A percentile compares a stretch with the other conserved stretches of the same genome.
phyloP scores from a whole-genome alignment of 768 basidiomycete species.

The Heimioporus sp. region DNA sequence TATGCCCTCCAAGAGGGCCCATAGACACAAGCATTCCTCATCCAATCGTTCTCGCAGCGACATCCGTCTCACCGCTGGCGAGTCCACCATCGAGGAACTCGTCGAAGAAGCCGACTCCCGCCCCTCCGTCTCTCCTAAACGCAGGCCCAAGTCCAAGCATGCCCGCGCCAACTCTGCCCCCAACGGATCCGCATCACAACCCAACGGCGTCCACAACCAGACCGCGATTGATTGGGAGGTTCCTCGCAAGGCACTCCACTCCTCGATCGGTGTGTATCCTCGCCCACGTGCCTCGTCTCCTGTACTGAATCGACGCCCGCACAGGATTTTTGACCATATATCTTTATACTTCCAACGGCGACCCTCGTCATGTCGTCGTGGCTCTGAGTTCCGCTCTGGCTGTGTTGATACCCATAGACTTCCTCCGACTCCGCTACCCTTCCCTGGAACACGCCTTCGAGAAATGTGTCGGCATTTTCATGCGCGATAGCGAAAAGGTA shows the following conservation, averaged over 20 bases:
- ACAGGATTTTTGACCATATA: slow-evolving; percentile 64
- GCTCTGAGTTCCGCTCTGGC: slow-evolving; percentile 65
- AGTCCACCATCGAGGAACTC: slow-evolving; percentile 23
- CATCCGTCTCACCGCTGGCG: slow-evolving; percentile 7
- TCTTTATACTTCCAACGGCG: slow-evolving; percentile 50
- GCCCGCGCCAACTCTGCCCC: slow-evolving; percentile 5
- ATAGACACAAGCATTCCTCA: slow-evolving; percentile 19
- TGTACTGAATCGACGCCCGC: background rate
- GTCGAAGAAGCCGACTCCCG: slow-evolving; percentile 21
- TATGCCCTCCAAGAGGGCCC: slow-evolving; percentile 39
- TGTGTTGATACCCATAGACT: slow-evolving; percentile 69
- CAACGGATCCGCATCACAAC: slow-evolving; percentile 6
- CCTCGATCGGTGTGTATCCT: slow-evolving; percentile 74
- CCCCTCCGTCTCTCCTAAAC: slow-evolving; percentile 15
- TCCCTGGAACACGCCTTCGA: slow-evolving; percentile 72
- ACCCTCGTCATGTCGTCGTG: slow-evolving; percentile 52
- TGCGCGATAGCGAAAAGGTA: slow-evolving; percentile 87
- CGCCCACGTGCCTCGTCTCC: slow-evolving; percentile 1
- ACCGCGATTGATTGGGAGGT: slow-evolving; percentile 77
- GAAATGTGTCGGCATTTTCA: slow-evolving; percentile 69
- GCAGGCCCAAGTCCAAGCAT: slow-evolving; percentile 14
- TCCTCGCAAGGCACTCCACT: slow-evolving; percentile 83
- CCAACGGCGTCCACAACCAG: slow-evolving; percentile 7
- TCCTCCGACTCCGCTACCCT: slow-evolving; percentile 66
- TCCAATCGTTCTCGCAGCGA: slow-evolving; percentile 25